Evolutionary conservation across 1,139 yeast species (phyloP), one percentile per base, ranked within the genome.

Genomic region (Torulaspora pretoriensis): DNA sequence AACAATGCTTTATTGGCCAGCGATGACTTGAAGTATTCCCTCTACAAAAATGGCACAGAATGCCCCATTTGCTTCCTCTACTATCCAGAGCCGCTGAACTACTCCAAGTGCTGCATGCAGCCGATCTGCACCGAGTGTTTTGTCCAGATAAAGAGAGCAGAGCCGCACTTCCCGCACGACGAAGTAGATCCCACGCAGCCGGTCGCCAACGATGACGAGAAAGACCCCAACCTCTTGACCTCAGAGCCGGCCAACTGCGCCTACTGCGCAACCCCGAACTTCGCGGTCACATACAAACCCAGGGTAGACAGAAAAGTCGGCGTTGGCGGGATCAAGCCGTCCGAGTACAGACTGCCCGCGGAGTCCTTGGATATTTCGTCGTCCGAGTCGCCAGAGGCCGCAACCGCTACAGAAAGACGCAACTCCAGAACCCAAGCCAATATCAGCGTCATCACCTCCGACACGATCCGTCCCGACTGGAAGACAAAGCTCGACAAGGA

Each of bases 51-150:
- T 45, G 78, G 87, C 2, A 68, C 74, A 25, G 98, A 92, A 60
- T 92, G 98, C 63, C 97, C 98, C 8, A 92, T 92, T 53, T 92
- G 98, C 62, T 92, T 92, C 64, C 73, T 92, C 17, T 87, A 76
- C 61, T 87, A 83, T 61, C 98, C 98, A 1, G 73, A 75, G 38
- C 79, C 81, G 57, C 68, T 90, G 54, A 92, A 92, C 68, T 65
- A 76, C 42, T 83, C 96, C n/a, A 73, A 95, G 38, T 92, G 98
- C 65, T 92, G 98, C 63, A 76, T 79, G 40, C 97, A 92, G 64
- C 92, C 95, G 2, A 89, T 92, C 17, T 92, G 98, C 67, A 78
- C 96, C 1, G 98, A 92, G 67, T 92, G 98, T 64, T 92, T 92
- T 75, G 97, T 90, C 7, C 97, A 90, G 64, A 89, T 92, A 62